Base-by-base conservation (phyloP, 345 rosid genomes). In the Euphorbia peplus region DNA sequence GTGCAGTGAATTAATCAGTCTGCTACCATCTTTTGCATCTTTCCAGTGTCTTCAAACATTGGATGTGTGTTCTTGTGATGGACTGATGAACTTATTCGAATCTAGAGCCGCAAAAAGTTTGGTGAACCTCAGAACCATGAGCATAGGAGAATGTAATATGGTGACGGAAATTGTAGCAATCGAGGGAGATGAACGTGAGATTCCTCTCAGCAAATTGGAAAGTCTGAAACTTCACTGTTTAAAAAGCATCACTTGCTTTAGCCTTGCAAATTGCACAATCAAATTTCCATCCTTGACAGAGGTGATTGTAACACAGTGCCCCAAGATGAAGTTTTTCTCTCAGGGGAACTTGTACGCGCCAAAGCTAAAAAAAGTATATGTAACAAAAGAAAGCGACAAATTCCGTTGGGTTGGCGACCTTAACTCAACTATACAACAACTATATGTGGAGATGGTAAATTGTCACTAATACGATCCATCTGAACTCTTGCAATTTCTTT, bases 31-130 rank as follows among this genome's bases (percentile, higher is more conserved):
- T 0, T 46, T 50, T 0, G 16, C 32, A 11, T 66, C 68, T 41
- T 70, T 76, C 3, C 8, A 22, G 3, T 60, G 52, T 53, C 47
- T 76, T 24, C 46, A 30, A 2, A 19, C 52, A 52, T 1, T 60
- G 5, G 47, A 68, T 2, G 70, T 74, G 25, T 29, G 22, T 3
- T 3, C 5, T 4, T 79, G 79, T 3, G 21, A 72, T 0, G 42
- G 22, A 29, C 32, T 71, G 50, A 2, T 48, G 12, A 16, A 26
- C 29, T 70, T 78, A 29, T 3, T 70, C 13, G 4, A 59, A 15
- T 1, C 35, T 19, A 29, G 68, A 11, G 53, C 65, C 0, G 79
- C 76, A 22, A 58, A 62, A 61, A 67, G 68, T 63, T 10, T 71
- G 10, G 13, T 51, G 46, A 24, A 56, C 19, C 73, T 78, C 11